These are phyloP conservation scores for Silene conica DNA, from an alignment of 148 eudicot genomes.

Conservation along the genomic window DNA sequence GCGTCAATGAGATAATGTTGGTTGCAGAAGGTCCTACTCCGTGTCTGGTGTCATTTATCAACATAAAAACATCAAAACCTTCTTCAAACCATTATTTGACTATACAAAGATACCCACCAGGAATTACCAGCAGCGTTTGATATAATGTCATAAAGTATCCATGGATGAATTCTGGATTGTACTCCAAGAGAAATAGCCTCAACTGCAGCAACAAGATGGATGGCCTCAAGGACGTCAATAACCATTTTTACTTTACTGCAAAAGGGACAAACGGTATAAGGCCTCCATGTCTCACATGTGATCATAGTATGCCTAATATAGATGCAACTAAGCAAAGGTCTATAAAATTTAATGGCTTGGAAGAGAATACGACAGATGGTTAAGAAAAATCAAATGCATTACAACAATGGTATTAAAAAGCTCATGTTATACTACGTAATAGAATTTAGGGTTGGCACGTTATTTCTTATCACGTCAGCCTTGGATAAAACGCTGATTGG, in stretches of 20 bases:
- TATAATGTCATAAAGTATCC: slow-evolving; percentile 81
- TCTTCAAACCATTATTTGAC: not conserved
- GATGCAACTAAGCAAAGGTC: not conserved
- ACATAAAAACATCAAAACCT: not conserved
- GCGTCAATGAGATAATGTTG: not conserved
- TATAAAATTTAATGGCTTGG: not conserved
- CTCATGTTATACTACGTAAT: not conserved
- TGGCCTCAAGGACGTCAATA: slow-evolving; percentile 75
- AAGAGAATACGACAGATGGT: not conserved
- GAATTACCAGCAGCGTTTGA: slow-evolving; percentile 99
- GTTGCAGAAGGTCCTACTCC: not conserved
- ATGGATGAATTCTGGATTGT: slow-evolving; percentile 90
- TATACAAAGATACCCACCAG: slow-evolving; percentile 45
- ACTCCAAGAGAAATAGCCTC: slow-evolving; percentile 94
- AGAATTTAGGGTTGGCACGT: not conserved
- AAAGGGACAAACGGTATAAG: slow-evolving; percentile 12
- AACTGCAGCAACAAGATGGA: slow-evolving; percentile 90
- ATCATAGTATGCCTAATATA: not conserved
- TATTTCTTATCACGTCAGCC: not conserved
- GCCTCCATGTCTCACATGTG: not conserved
- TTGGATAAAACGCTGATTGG: too few relatives aligned
- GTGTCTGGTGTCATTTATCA: not conserved
- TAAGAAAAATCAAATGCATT: not conserved
- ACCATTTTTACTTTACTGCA: slow-evolving; percentile 91
- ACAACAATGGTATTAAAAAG: not conserved